phyloP scores from a whole-genome alignment of 768 basidiomycete species.

The Mycena rebaudengoi region DNA sequence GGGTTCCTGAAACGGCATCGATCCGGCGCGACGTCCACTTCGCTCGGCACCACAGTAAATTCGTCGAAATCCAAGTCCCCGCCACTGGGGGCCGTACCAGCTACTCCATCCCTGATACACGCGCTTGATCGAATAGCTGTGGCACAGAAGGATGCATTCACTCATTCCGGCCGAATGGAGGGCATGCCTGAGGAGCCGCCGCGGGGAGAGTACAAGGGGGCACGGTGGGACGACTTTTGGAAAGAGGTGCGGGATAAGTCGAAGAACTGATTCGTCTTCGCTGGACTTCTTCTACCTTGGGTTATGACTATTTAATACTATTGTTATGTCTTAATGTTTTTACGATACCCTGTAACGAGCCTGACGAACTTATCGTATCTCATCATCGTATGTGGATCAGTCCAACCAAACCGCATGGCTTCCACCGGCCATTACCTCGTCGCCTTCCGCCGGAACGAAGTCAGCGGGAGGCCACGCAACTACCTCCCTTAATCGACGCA shows the following conservation, averaged over 20 bases:
- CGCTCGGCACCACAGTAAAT: slow-evolving; percentile 31
- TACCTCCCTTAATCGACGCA: slow-evolving; percentile 41
- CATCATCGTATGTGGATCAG: slow-evolving; percentile 20
- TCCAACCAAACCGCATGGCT: slow-evolving; percentile 64
- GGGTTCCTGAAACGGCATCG: slow-evolving; percentile 56
- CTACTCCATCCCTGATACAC: slow-evolving; percentile 70
- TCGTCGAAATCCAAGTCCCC: slow-evolving; percentile 25
- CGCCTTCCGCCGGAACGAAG: slow-evolving; percentile 17
- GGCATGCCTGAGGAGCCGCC: slow-evolving; percentile 15
- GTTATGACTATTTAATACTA: slow-evolving; percentile 11
- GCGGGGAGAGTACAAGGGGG: slow-evolving; percentile 25
- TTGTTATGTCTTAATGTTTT: slow-evolving; percentile 18
- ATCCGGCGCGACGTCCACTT: slow-evolving; percentile 33
- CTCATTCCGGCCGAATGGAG: slow-evolving; percentile 3
- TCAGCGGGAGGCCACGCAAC: slow-evolving; percentile 49
- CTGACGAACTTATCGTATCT: neutral
- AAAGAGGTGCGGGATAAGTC: slow-evolving; percentile 50
- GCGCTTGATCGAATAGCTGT: slow-evolving; percentile 67
- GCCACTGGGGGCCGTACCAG: slow-evolving; percentile 55
- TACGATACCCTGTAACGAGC: slow-evolving; percentile 23
- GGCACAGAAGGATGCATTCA: slow-evolving; percentile 63
- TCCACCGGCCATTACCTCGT: slow-evolving; percentile 48
- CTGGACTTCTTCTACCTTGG: neutral
- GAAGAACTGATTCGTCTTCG: neutral
- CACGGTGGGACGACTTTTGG: slow-evolving; percentile 57